These are phyloP conservation scores for Cyclocybe aegerita DNA, from an alignment of 768 basidiomycete genomes.

Conservation along the genomic window DNA sequence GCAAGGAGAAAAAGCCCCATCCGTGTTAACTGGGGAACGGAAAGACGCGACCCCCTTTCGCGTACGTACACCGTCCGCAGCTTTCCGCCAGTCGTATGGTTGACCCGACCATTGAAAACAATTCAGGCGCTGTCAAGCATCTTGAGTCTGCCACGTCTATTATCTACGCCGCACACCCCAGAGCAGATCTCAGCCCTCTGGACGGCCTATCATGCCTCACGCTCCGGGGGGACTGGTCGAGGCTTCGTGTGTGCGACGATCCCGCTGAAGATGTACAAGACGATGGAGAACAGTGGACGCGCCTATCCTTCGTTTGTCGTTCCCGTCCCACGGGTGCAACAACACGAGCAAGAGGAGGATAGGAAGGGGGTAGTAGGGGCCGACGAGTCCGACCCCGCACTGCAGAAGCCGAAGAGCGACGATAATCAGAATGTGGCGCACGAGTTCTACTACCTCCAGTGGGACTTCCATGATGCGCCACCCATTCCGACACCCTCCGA, in stretches of 20 bases:
- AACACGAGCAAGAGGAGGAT: not conserved
- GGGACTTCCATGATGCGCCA: slow-evolving; percentile 81
- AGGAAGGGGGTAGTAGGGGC: no score
- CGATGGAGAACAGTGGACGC: slow-evolving; percentile 62
- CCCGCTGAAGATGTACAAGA: slow-evolving; percentile 67
- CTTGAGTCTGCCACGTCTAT: slow-evolving; percentile 71
- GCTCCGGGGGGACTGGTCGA: slow-evolving; percentile 77
- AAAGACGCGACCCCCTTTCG: slow-evolving; percentile 22
- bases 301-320: slow-evolving; percentile 80
- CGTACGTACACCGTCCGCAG: slow-evolving; percentile 5
- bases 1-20: not conserved
- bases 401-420: slow-evolving; percentile 22
- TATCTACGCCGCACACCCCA: slow-evolving; percentile 66
- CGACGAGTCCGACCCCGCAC: slow-evolving; percentile 19
- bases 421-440: slow-evolving; percentile 40
- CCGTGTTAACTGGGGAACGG: slow-evolving; percentile 12
- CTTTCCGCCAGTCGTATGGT: not conserved
- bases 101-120: not conserved
- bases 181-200: slow-evolving; percentile 81
- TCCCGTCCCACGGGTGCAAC: slow-evolving; percentile 63
- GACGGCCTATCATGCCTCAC: slow-evolving; percentile 85
- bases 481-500: slow-evolving; percentile 48
- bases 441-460: slow-evolving; percentile 87
- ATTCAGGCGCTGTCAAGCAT: slow-evolving; percentile 77
- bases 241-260: slow-evolving; percentile 86